These are phyloP conservation scores for Knoxdaviesia proteae DNA, from an alignment of 2,329 filamentous ascomycete species.

Conservation along the genomic window DNA sequence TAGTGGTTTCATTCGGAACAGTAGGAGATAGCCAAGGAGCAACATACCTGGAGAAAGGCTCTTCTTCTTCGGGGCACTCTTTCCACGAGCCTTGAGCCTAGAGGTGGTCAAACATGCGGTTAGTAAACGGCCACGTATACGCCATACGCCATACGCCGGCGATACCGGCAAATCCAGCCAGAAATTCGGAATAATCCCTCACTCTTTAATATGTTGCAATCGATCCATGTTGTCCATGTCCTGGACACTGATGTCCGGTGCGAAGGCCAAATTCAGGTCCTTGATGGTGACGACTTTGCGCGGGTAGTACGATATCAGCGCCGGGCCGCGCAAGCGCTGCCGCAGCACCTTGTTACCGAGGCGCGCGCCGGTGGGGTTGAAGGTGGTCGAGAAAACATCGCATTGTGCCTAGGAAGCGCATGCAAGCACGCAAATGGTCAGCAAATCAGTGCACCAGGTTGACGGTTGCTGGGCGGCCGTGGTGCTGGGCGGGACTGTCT, in stretches of 20 bases:
- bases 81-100: constrained; percentile 52
- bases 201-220: constrained; percentile 51
- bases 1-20: not conserved
- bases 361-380: constrained; percentile 65
- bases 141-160: not conserved
- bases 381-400: constrained; percentile 75
- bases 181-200: constrained; percentile 11
- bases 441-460: not conserved
- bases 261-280: constrained; percentile 52
- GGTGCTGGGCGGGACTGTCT: constrained; percentile 5
- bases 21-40: too few species aligned
- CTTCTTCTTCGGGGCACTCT: constrained; percentile 81
- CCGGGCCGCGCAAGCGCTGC: constrained; percentile 67
- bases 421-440: not conserved
- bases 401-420: constrained; percentile 49
- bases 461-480: not conserved
- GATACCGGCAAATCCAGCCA: not conserved
- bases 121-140: too few species aligned
- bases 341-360: constrained; percentile 84
- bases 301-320: constrained; percentile 76
- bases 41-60: constrained; percentile 24
- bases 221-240: constrained; percentile 66
- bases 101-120: constrained; percentile 1
- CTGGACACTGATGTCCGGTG: constrained; percentile 42
- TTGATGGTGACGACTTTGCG: constrained; percentile 48